phyloP scores from a whole-genome alignment of 805 yeast genomes.

The Saccharomycopsis amapae region DNA sequence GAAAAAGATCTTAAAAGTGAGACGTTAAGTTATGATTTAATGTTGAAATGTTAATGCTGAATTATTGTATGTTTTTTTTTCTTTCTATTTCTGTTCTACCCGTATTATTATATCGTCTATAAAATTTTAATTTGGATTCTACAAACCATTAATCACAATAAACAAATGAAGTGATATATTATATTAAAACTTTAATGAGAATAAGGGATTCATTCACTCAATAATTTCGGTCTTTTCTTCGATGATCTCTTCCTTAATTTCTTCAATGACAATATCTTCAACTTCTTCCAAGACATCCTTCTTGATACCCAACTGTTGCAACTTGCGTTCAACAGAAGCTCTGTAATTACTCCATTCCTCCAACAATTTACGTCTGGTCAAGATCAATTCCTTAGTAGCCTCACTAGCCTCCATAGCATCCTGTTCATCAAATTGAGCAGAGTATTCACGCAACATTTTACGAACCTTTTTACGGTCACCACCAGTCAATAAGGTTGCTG shows the following conservation, averaged over 20 bases:
- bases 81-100: too few species aligned
- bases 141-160: too few species aligned
- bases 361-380: conserved; percentile 71
- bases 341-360: conserved; percentile 86
- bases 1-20: conserved; percentile 54
- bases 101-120: too few species aligned
- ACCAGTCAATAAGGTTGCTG: conserved; percentile 64
- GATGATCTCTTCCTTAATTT: conserved; percentile 65
- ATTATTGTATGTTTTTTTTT: too few species aligned
- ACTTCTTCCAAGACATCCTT: conserved; percentile 41
- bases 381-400: conserved; percentile 82
- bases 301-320: conserved; percentile 41
- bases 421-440: conserved; percentile 87
- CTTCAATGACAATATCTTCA: conserved; percentile 63
- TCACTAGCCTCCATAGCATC: conserved; percentile 96
- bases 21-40: conserved; percentile 31
- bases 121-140: too few species aligned
- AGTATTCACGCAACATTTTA: conserved; percentile 81
- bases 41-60: not conserved
- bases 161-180: too few species aligned
- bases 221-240: conserved; percentile 68
- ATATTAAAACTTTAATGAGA: too few species aligned
- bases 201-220: too few species aligned
- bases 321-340: conserved; percentile 39
- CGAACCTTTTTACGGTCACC: conserved; percentile 84